Evolutionary conservation across 805 yeast genomes (phyloP), one percentile per base, ranked within the genome.

Genomic region (Groenewaldozyma tartarivorans): DNA sequence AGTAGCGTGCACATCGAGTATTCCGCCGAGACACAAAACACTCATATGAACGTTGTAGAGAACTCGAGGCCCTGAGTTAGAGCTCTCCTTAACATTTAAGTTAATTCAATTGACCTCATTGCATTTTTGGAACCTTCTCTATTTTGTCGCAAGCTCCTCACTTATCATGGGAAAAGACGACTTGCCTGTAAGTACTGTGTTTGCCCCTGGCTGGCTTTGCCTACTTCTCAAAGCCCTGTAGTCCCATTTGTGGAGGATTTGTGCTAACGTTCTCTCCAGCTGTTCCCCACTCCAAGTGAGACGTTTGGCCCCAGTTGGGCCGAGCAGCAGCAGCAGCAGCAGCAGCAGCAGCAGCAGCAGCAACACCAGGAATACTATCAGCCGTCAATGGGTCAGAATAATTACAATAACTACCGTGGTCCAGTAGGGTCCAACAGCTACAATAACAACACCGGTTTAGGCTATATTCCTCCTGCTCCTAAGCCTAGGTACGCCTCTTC

Each of bases 241-340:
- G 15, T 11, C 29, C 18, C 34, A 36, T 9, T 31, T 34, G 39
- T n/a, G 24, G 3, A 15, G 24, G 29, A 11, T 21, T 38, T 11
- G n/a, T 4, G 18, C 15, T 38, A 15, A 24, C 27, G n/a, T 15
- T 15, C 5, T 2, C 20, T 5, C 16, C 32, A 44, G 48, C 18
- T 32, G 11, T 49, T 49, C 38, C 52, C 52, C 9, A 49, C 52
- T 7, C 51, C 52, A 17, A 38, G 39, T 11, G 52, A 49, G 33
- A 42, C 51, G 32, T 47, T 48, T 41, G 52, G 49, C 40, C 22
- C 36, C 47, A 9, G 24, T 36, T 7, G 5, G 11, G 21, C 17
- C 38, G 11, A 5, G 18, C n/a, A 22, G n/a, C 5, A n/a, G 18
- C 15, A 35, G 38, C 20, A 13, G 4, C 15, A 18, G 24, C 3